These are phyloP conservation scores for Sindora glabra DNA, from an alignment of 306 rosid species.

Conservation along the genomic window DNA sequence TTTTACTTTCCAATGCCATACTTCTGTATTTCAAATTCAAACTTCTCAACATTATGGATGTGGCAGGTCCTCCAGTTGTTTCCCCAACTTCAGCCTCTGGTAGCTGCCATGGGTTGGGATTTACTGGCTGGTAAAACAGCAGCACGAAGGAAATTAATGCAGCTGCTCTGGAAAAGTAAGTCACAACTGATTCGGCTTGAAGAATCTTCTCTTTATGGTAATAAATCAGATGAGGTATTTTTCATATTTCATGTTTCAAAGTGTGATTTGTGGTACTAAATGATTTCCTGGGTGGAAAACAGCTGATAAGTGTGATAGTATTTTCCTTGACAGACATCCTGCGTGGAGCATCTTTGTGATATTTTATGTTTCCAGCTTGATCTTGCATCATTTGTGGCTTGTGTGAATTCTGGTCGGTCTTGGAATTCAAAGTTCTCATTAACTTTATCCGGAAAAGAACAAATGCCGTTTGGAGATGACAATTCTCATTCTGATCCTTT, in stretches of 20 bases:
- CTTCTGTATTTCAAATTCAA: constrained; percentile 13
- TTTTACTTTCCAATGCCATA: constrained; percentile 3
- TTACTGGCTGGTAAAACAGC: constrained; percentile 68
- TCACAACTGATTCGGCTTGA: constrained; percentile 69
- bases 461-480: constrained; percentile 35
- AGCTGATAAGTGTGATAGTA: constrained; percentile 15
- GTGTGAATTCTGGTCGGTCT: constrained; percentile 80
- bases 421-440: constrained; percentile 76
- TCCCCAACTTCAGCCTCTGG: constrained; percentile 91
- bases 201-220: constrained; percentile 75
- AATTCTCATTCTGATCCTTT: constrained; percentile 58
- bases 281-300: constrained; percentile 14
- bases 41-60: constrained; percentile 12
- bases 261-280: constrained; percentile 20
- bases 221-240: constrained; percentile 81
- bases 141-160: constrained; percentile 78
- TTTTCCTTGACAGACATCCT: constrained; percentile 60
- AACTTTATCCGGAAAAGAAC: constrained; percentile 58
- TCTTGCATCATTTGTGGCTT: constrained; percentile 86
- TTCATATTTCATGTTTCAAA: constrained; percentile 23
- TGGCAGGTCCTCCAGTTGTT: constrained; percentile 71
- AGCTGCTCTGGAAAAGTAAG: constrained; percentile 86
- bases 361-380: constrained; percentile 85
- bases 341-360: constrained; percentile 89
- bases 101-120: constrained; percentile 99